phyloP scores from a whole-genome alignment of 768 basidiomycete species.

The Rhodotorula toruloides region DNA sequence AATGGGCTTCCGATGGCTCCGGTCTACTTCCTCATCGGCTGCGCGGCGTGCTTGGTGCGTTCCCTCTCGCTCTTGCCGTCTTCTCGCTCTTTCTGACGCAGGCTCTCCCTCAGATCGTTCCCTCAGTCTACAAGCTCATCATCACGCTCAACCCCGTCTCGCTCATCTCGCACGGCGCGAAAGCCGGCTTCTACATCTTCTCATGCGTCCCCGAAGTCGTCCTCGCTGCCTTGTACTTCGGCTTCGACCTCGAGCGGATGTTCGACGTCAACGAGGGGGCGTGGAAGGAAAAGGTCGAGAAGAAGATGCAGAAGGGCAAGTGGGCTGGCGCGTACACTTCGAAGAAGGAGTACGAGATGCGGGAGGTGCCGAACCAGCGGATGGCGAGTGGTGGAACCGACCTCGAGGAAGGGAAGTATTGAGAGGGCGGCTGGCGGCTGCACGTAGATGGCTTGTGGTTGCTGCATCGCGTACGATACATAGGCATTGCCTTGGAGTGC shows the following conservation, averaged over 20 bases:
- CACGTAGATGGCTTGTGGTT: too few species aligned
- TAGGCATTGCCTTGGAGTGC: too few species aligned
- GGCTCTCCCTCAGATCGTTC: constrained; percentile 2
- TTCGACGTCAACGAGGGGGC: constrained; percentile 10
- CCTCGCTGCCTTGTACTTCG: background rate
- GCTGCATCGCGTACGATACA: too few species aligned
- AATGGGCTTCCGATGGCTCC: background rate
- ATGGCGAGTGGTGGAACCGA: too few species aligned
- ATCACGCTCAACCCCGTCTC: background rate
- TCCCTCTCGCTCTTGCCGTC: background rate
- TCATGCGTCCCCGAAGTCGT: constrained; percentile 9
- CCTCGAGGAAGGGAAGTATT: too few species aligned
- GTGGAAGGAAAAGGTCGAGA: constrained; percentile 11
- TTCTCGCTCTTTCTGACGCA: background rate
- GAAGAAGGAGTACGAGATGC: background rate
- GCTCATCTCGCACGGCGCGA: background rate
- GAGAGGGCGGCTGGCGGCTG: too few species aligned
- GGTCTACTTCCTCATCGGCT: background rate
- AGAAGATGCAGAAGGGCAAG: background rate
- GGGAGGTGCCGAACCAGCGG: background rate
- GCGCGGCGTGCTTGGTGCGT: constrained; percentile 3
- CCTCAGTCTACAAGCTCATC: constrained; percentile 8
- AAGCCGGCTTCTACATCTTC: constrained; percentile 25
- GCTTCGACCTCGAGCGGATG: constrained; percentile 9
- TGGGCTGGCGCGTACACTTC: background rate